These are phyloP conservation scores for Mycena vulgaris DNA, from an alignment of 768 basidiomycete genomes.

Conservation along the genomic window DNA sequence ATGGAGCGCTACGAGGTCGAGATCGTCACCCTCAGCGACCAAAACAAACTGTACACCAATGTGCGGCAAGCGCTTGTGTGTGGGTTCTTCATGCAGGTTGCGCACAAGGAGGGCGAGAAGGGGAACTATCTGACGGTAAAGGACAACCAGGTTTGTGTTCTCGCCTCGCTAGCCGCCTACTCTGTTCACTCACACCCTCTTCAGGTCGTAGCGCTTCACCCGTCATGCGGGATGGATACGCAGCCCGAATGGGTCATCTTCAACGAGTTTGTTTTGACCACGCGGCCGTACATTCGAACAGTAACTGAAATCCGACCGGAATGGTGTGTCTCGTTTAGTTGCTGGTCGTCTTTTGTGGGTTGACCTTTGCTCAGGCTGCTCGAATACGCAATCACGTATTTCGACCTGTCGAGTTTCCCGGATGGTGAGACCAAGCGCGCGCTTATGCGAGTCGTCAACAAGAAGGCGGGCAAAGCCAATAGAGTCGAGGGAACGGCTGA, in stretches of 20 bases:
- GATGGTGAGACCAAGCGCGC: slow-evolving; percentile 82
- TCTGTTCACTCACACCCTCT: neutral
- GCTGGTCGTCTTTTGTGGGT: neutral
- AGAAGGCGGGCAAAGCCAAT: slow-evolving; percentile 62
- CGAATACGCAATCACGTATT: slow-evolving; percentile 77
- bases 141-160: slow-evolving; percentile 84
- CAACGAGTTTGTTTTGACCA: slow-evolving; percentile 96
- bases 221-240: slow-evolving; percentile 88
- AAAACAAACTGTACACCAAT: slow-evolving; percentile 78
- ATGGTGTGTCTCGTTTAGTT: slow-evolving; percentile 71
- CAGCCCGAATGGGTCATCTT: slow-evolving; percentile 95
- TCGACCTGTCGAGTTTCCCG: slow-evolving; percentile 74
- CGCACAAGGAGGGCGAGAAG: slow-evolving; percentile 95
- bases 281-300: slow-evolving; percentile 90
- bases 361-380: slow-evolving; percentile 63
- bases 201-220: slow-evolving; percentile 83
- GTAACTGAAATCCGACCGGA: slow-evolving; percentile 90
- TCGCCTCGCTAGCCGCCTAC: neutral
- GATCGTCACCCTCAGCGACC: slow-evolving; percentile 76
- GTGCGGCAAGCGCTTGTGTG: slow-evolving; percentile 89
- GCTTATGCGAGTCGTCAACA: slow-evolving; percentile 68
- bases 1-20: slow-evolving; percentile 95
- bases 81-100: slow-evolving; percentile 99
- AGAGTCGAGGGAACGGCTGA: slow-evolving; percentile 44
- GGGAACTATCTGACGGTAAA: slow-evolving; percentile 92